phyloP scores from a whole-genome alignment of 2,329 filamentous ascomycete genomes.

The Colletotrichum tropicicola region DNA sequence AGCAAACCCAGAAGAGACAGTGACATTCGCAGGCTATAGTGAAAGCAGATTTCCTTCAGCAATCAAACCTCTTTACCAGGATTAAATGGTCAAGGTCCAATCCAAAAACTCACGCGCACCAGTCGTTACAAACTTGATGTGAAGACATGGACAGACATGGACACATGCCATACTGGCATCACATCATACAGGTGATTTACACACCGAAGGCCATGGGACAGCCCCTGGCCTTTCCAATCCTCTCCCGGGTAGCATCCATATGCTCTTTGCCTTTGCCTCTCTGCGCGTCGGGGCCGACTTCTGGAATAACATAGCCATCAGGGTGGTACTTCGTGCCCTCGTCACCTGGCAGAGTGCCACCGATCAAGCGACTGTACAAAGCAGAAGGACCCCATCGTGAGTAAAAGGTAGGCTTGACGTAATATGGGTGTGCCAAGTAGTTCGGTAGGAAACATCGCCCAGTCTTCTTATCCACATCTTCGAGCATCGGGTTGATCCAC shows the following conservation, averaged over 20 bases:
- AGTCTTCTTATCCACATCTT: slow-evolving; percentile 44
- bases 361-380: slow-evolving; percentile 52
- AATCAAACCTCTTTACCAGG: no score
- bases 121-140: no score
- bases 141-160: no score
- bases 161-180: not conserved
- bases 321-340: slow-evolving; percentile 54
- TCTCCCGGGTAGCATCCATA: slow-evolving; percentile 19
- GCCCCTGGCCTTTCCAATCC: not conserved
- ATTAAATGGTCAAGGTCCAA: no score
- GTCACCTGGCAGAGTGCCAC: slow-evolving; percentile 57
- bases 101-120: no score
- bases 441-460: slow-evolving; percentile 48
- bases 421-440: slow-evolving; percentile 61
- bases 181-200: not conserved
- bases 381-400: slow-evolving; percentile 57
- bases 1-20: no score
- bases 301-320: slow-evolving; percentile 51
- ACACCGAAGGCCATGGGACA: slow-evolving; percentile 15
- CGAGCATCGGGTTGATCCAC: slow-evolving; percentile 38
- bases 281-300: slow-evolving; percentile 34
- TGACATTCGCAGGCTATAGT: no score
- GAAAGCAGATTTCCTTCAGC: no score
- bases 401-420: slow-evolving; percentile 57
- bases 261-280: slow-evolving; percentile 32